These are phyloP conservation scores for Mycena haematopus DNA, from an alignment of 768 basidiomycete species.

Conservation along the genomic window DNA sequence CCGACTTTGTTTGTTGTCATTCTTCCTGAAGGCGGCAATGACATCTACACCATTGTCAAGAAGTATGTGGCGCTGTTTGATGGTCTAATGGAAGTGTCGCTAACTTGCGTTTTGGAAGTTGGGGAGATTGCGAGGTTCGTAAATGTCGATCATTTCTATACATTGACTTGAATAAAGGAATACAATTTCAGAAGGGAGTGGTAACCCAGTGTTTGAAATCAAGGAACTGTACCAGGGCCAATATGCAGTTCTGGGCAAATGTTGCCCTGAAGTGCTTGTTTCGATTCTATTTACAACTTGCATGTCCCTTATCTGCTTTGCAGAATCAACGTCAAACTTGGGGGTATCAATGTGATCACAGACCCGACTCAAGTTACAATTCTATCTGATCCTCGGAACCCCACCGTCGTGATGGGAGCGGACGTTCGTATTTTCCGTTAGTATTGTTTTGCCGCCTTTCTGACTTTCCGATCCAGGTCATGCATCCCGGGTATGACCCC, in stretches of 20 bases:
- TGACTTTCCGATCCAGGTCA: conserved; percentile 6
- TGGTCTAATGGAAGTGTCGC: not conserved
- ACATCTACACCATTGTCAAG: conserved; percentile 79
- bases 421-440: conserved; percentile 32
- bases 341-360: conserved; percentile 81
- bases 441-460: no score
- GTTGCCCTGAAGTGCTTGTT: conserved; percentile 71
- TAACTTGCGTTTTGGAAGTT: conserved; percentile 48
- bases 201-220: conserved; percentile 81
- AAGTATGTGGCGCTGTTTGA: conserved; percentile 59
- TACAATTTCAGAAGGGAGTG: conserved; percentile 64
- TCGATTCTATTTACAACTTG: conserved; percentile 1
- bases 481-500: conserved; percentile 18
- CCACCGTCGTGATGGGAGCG: conserved; percentile 80
- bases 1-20: conserved; percentile 71
- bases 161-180: no score
- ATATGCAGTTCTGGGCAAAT: conserved; percentile 81
- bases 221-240: conserved; percentile 67
- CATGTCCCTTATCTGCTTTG: not conserved
- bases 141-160: conserved; percentile 30
- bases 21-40: conserved; percentile 75
- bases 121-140: conserved; percentile 68
- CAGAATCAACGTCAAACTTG: conserved; percentile 85
- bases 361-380: conserved; percentile 67
- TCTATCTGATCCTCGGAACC: conserved; percentile 72